Evolutionary conservation across 2,329 filamentous ascomycete genomes (phyloP), one percentile per base, ranked within the genome.

Genomic region (Pseudogymnoascus sp.): DNA sequence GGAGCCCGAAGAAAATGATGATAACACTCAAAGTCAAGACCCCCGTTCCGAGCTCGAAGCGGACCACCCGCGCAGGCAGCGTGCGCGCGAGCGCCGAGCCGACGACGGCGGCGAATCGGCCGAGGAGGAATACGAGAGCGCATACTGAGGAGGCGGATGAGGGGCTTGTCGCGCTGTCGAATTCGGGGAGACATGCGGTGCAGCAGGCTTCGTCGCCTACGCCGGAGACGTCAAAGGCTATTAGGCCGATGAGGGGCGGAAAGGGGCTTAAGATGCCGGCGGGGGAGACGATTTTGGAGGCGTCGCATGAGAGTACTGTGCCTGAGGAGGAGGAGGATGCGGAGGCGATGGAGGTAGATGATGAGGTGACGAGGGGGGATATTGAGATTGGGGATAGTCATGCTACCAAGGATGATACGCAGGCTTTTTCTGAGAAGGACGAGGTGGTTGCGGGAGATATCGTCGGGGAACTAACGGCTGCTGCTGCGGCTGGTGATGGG

Each of bases 151-250:
- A 80, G 48, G 82, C 85, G 55, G 75, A 76, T 0, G 79, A 81
- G 31, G 81, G 84, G 45, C 77, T 85, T 5, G 71, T 85, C 4
- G 82, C 86, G 67, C 74, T 87, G 12, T 82, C 84, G 5, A 82
- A 78, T 67, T 87, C 84, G 6, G 85, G 84, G n/a, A 79, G 77
- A 62, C 84, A 87, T 65, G 79, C 78, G 18, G 76, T 77, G 40
- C 70, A 76, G 1, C 74, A 79, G 31, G 76, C 80, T 39, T 75
- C 75, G 15, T 82, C 82, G 29, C 76, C 76, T 61, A 86, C 82
- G 66, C 84, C 84, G 0, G 84, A 87, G 65, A 70, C 78, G 2
- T 69, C 76, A 15, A 69, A 73, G 12, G 77, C 68, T 58, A 9
- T 25, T n/a, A 67, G 69, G 64, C 48, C 64, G 2, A 68, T 62